Evolutionary conservation across 148 eudicot genomes (phyloP).

Genomic region (Camellia lanceoleosa): DNA sequence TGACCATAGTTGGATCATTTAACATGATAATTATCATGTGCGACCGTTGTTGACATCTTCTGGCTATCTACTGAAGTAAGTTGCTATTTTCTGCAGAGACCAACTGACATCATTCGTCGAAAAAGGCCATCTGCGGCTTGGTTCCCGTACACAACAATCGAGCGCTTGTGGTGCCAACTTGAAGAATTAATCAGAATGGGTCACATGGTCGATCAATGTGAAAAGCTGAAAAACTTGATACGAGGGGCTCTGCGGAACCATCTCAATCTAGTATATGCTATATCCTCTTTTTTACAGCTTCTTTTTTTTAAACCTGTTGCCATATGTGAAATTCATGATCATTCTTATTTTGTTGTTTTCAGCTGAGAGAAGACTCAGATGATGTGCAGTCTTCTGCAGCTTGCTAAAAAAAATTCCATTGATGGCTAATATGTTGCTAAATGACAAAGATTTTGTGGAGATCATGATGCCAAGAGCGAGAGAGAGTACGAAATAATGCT

Average conservation of each 20-base stretch:
- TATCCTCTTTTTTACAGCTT: neutral
- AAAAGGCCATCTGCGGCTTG: conserved; percentile 79
- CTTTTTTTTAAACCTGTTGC: neutral
- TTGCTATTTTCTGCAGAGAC: conserved; percentile 56
- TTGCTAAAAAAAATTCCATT: neutral
- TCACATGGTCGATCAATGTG: conserved; percentile 75
- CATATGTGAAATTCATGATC: neutral
- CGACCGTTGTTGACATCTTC: neutral
- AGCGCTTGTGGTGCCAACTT: conserved; percentile 83
- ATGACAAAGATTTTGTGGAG: neutral
- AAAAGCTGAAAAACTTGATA: conserved; percentile 66
- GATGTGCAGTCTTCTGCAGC: conserved; percentile 38
- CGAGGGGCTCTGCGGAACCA: conserved; percentile 64
- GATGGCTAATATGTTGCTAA: neutral
- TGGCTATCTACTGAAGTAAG: neutral
- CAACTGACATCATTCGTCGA: conserved; percentile 65
- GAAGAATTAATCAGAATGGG: conserved; percentile 64
- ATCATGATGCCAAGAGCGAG: neutral
- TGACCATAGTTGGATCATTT: neutral
- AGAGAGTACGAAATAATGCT: neutral
- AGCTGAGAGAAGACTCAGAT: conserved; percentile 56
- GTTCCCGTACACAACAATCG: conserved; percentile 88
- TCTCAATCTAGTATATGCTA: conserved; percentile 62
- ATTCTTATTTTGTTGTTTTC: conserved; percentile 15
- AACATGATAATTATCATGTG: neutral